Conservation (phyloP, 2,329 filamentous ascomycete species). For the Penicillium digitatum region DNA sequence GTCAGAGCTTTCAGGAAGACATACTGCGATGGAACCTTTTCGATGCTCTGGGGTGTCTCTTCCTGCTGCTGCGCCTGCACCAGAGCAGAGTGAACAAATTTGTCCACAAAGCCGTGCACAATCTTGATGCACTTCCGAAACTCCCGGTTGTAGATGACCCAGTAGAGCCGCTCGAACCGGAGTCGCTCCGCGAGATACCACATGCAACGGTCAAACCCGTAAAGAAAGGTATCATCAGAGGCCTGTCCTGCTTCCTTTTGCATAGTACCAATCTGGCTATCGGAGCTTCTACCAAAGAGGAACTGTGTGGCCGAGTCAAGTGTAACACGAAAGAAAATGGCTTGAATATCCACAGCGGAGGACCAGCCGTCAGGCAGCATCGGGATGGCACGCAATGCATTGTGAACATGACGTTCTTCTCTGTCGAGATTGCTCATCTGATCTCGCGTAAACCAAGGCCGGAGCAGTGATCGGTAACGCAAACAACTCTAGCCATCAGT, state of each 20-base stretch:
- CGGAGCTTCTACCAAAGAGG: slow-evolving; percentile 54
- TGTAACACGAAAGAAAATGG: slow-evolving; percentile 62
- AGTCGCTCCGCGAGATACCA: slow-evolving; percentile 1
- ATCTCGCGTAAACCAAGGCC: slow-evolving; percentile 52
- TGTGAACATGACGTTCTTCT: slow-evolving; percentile 57
- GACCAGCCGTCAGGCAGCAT: slow-evolving; percentile 52
- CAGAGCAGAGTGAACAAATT: not conserved
- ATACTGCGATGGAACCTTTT: not conserved
- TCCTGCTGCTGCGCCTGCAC: not conserved
- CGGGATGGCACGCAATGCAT: slow-evolving; percentile 18
- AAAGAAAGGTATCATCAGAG: not conserved
- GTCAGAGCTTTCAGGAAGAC: not conserved
- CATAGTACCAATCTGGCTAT: not conserved
- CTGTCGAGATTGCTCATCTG: slow-evolving; percentile 54
- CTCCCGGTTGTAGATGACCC: not conserved
- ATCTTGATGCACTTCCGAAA: not conserved
- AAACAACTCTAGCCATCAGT: slow-evolving; percentile 49
- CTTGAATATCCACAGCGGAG: slow-evolving; percentile 55
- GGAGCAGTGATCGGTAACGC: slow-evolving; percentile 40
- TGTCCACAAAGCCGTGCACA: not conserved
- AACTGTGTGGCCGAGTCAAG: slow-evolving; percentile 66
- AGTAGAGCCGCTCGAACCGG: not conserved
- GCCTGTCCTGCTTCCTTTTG: not conserved
- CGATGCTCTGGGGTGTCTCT: not conserved
- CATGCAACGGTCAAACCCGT: not conserved